These are phyloP conservation scores for Auriculariales sp. DNA, from an alignment of 768 basidiomycete genomes.

Conservation along the genomic window DNA sequence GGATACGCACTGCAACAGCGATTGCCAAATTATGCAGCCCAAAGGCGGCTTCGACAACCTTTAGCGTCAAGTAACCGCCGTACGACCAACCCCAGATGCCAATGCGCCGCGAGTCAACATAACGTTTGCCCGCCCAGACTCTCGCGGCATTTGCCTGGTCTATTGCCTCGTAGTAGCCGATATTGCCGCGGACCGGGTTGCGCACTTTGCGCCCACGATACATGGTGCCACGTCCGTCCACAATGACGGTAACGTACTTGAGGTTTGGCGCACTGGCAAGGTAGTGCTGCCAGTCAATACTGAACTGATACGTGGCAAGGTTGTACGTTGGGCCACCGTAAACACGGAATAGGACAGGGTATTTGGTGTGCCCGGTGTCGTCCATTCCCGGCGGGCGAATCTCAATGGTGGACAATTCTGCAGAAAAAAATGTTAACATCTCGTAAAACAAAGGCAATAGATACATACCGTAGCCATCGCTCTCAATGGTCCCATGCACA, in stretches of 20 bases:
- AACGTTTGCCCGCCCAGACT: conserved; percentile 71
- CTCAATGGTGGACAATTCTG: conserved; percentile 84
- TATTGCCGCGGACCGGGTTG: conserved; percentile 76
- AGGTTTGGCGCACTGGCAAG: conserved; percentile 47
- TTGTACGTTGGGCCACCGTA: conserved; percentile 91
- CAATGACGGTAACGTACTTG: conserved; percentile 72
- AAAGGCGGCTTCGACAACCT: conserved; percentile 81
- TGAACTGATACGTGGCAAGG: conserved; percentile 48
- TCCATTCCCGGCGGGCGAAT: conserved; percentile 88
- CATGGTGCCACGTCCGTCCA: conserved; percentile 92
- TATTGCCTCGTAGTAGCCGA: conserved; percentile 77
- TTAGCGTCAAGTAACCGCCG: conserved; percentile 91
- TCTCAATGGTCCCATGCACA: conserved; percentile 54
- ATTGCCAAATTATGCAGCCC: conserved; percentile 84
- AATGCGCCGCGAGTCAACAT: conserved; percentile 77
- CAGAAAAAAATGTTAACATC: conserved; percentile 2
- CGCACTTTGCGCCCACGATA: conserved; percentile 73
- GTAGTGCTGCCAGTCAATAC: conserved; percentile 77
- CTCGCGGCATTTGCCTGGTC: conserved; percentile 89
- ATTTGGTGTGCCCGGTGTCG: conserved; percentile 86
- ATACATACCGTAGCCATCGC: conserved; percentile 63
- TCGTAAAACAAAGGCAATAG: neutral
- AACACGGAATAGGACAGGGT: conserved; percentile 84
- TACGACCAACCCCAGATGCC: conserved; percentile 99
- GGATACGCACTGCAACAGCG: conserved; percentile 54